phyloP scores from a whole-genome alignment of 2,329 filamentous ascomycete species.

The Daldinia sp. region DNA sequence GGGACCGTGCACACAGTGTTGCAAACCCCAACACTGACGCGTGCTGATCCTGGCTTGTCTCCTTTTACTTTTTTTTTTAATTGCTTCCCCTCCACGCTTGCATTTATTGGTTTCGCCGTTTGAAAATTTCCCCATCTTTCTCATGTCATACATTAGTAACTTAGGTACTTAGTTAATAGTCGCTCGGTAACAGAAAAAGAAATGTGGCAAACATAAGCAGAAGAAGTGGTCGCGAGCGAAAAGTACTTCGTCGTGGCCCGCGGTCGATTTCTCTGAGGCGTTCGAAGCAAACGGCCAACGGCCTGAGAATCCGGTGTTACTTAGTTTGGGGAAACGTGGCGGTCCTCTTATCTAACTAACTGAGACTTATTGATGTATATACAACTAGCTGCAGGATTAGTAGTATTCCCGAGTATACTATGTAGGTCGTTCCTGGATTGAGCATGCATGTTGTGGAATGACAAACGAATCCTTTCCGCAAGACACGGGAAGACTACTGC shows the following conservation, averaged over 20 bases:
- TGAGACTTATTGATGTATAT: neutral
- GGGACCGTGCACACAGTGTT: slow-evolving; percentile 36
- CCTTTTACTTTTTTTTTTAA: slow-evolving; percentile 33
- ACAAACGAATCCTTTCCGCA: neutral
- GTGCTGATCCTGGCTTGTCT: slow-evolving; percentile 38
- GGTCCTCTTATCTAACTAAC: neutral
- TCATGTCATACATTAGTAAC: neutral
- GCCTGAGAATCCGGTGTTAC: neutral
- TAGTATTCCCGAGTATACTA: neutral
- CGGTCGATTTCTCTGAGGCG: neutral
- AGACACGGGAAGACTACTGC: neutral
- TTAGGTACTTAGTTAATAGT: neutral
- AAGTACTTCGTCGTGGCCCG: neutral
- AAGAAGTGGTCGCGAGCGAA: neutral
- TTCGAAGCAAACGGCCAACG: slow-evolving; percentile 6
- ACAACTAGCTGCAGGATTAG: neutral
- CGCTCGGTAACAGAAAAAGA: neutral
- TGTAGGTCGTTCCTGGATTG: slow-evolving; percentile 6
- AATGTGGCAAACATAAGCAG: neutral
- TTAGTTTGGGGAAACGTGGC: neutral
- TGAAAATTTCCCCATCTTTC: neutral
- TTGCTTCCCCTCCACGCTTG: neutral
- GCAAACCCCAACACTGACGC: slow-evolving; percentile 22
- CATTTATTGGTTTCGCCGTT: too few relatives aligned
- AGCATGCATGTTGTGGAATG: slow-evolving; percentile 1